Evolutionary conservation across 495 filamentous ascomycete genomes (phyloP), one percentile per base, ranked within the genome.

Genomic region (Letharia lupina): DNA sequence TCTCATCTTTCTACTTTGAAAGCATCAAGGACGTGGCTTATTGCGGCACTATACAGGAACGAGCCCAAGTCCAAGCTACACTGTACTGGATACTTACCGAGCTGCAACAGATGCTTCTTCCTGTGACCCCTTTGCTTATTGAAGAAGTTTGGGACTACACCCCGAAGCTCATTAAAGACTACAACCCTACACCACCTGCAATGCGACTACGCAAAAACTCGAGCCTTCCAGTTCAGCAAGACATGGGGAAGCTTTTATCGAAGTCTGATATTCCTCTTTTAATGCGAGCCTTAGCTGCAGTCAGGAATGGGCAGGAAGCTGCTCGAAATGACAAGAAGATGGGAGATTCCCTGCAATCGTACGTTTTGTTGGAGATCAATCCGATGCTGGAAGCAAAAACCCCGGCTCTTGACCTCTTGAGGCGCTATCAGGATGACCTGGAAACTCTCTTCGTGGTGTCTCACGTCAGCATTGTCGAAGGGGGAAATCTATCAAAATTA

Each of bases 1-100:
- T 99, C 35, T 97, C 93, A 0, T 85, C 93, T 0, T 96, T 97
- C 73, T 98, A 98, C 77, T 84, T 98, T 61, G 94, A 98, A 73
- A 83, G 88, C 0, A 78, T 92, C 72, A 99, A 98, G 75, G 94
- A 99, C 72, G 80, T 89, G 78, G 91, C 91, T 40, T 87, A 87
- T 33, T 83, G 84, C 64, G 83, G 83, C 52, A 79, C 81, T 62
- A 82, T 80, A 61, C 73, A 67, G 6, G 79, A 79, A 68, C 76
- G 86, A 31, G 75, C 78, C 12, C 74, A 79, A 28, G 83, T 83
- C 6, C 88, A 90, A 70, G 86, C 83, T 15, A 89, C 91, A 12
- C 72, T 96, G 28, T 84, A 84, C 70, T 77, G 88, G 60, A 83
- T 98, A 58, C 86, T 89, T 58, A 72, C 78, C 5, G 82, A 89